phyloP scores from a whole-genome alignment of 139 green algal species.

The Picochlorum sp. region DNA sequence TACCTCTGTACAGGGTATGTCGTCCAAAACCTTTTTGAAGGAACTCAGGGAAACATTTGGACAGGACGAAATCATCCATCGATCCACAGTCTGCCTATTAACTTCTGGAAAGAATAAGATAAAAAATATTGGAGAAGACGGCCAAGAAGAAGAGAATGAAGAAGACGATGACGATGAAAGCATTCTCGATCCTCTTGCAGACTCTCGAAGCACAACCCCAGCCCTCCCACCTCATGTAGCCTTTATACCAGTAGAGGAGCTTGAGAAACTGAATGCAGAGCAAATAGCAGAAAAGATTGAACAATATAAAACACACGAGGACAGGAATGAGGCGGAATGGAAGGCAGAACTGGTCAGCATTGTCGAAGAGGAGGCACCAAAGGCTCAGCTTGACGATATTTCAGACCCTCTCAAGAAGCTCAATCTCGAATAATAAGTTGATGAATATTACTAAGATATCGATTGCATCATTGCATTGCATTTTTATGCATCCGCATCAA shows the following conservation, averaged over 20 bases:
- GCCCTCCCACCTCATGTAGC: background rate
- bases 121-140: background rate
- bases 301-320: background rate
- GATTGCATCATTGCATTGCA: too few relatives aligned
- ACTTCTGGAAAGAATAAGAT: background rate
- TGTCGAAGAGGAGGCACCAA: background rate
- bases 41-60: conserved; percentile 34
- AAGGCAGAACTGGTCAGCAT: background rate
- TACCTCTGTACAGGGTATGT: conserved; percentile 21
- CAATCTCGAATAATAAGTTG: background rate
- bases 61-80: conserved; percentile 49
- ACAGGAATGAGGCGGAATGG: background rate
- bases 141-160: background rate
- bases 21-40: conserved; percentile 20
- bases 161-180: conserved; percentile 13
- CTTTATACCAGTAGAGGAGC: conserved; percentile 9
- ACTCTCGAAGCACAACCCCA: background rate
- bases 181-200: background rate
- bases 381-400: background rate
- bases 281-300: background rate
- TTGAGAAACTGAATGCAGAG: background rate
- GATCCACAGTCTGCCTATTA: conserved; percentile 46
- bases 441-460: too few relatives aligned
- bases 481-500: too few relatives aligned
- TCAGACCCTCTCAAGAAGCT: background rate